Evolutionary conservation across 73 alveolate species (phyloP).

Genomic region (Effrenium voratum): DNA sequence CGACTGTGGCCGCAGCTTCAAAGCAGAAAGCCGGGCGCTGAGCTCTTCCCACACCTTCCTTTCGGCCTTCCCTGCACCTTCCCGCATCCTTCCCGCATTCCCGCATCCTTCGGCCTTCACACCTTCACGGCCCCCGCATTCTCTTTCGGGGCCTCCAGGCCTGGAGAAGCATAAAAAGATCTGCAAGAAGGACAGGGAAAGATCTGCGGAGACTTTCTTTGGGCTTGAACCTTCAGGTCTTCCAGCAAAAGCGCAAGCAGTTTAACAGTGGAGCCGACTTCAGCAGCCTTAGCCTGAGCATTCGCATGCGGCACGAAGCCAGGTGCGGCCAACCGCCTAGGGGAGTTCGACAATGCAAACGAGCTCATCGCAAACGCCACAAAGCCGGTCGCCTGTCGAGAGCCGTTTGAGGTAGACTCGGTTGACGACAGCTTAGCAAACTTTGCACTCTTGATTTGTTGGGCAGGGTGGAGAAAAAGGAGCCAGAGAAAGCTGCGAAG

Average conservation of each 20-base stretch:
- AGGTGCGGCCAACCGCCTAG: conserved; percentile 87
- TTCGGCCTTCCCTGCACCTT: neutral
- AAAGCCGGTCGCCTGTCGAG: neutral
- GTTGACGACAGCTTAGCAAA: neutral
- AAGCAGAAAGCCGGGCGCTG: conserved; percentile 42
- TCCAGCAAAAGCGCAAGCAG: conserved; percentile 85
- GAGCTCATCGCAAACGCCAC: conserved; percentile 72
- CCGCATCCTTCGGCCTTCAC: neutral
- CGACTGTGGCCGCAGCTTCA: conserved; percentile 89
- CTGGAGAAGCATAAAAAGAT: conserved; percentile 68
- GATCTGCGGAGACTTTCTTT: neutral
- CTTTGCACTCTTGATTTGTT: neutral
- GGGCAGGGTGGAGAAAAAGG: neutral
- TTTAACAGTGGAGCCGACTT: conserved; percentile 29
- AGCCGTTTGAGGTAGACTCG: neutral
- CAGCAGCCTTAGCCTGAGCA: neutral
- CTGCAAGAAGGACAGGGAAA: conserved; percentile 40
- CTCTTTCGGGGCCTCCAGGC: conserved; percentile 47
- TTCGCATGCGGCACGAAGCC: neutral
- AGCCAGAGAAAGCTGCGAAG: neutral
- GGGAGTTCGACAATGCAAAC: conserved; percentile 78
- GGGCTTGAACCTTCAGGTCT: neutral
- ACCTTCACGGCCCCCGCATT: neutral
- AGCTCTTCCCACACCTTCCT: neutral
- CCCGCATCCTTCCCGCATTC: neutral